Conservation (phyloP, 1,284 basidiomycete genomes). For the Trametes hirsuta region DNA sequence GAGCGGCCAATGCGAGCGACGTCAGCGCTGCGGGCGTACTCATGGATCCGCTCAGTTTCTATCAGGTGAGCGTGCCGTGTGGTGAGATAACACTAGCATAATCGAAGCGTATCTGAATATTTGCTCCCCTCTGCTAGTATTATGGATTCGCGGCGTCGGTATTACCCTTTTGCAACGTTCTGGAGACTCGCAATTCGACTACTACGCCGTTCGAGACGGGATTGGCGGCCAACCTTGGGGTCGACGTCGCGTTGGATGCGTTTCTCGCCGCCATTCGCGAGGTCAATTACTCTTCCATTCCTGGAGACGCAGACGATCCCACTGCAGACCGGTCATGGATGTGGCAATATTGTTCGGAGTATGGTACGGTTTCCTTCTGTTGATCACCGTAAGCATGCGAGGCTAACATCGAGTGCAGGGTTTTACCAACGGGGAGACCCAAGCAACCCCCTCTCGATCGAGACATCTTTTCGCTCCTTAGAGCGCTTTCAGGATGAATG, state of each 20-base stretch:
- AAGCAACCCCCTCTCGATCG: slow-evolving; percentile 47
- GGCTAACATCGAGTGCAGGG: slow-evolving; percentile 31
- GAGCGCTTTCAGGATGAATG: slow-evolving; percentile 49
- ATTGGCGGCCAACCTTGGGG: slow-evolving; percentile 37
- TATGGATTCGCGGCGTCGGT: slow-evolving; percentile 49
- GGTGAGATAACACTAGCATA: neutral
- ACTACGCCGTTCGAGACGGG: slow-evolving; percentile 41
- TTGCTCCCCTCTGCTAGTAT: slow-evolving; percentile 35
- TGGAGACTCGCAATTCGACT: slow-evolving; percentile 50
- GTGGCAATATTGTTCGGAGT: slow-evolving; percentile 57
- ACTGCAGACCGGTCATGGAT: slow-evolving; percentile 50
- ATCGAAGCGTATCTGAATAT: no score
- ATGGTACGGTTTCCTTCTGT: slow-evolving; percentile 36
- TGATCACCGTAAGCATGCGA: no score
- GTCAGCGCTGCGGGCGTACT: slow-evolving; percentile 45
- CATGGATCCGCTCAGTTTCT: slow-evolving; percentile 53
- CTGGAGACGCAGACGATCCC: slow-evolving; percentile 44
- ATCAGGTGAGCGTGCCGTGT: slow-evolving; percentile 41
- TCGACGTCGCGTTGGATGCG: slow-evolving; percentile 42
- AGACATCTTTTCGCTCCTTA: slow-evolving; percentile 48
- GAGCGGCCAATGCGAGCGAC: slow-evolving; percentile 41
- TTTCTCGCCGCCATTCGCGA: slow-evolving; percentile 48
- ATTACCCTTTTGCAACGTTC: slow-evolving; percentile 50
- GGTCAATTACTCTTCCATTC: slow-evolving; percentile 49
- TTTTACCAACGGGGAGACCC: slow-evolving; percentile 53